phyloP scores from a whole-genome alignment of 2,329 filamentous ascomycete genomes.

The Sordariomycetes sp. region DNA sequence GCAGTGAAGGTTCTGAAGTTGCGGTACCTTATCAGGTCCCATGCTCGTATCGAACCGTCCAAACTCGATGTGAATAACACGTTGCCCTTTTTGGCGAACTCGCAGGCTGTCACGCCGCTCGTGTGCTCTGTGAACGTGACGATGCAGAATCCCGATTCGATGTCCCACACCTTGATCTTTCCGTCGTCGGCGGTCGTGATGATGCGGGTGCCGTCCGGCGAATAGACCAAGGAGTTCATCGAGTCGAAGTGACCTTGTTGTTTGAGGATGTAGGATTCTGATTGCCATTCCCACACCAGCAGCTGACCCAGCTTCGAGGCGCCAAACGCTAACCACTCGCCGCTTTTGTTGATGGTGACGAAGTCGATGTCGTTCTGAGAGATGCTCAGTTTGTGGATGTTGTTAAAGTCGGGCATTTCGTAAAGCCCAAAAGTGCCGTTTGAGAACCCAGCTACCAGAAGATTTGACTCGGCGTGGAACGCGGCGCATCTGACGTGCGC shows the following conservation, averaged over 20 bases:
- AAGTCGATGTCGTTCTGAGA: slow-evolving; percentile 95
- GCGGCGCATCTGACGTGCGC: slow-evolving; percentile 83
- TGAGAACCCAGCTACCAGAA: slow-evolving; percentile 95
- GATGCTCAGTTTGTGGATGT: slow-evolving; percentile 87
- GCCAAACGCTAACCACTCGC: slow-evolving; percentile 95
- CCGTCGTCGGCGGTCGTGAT: slow-evolving; percentile 94
- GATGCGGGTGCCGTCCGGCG: slow-evolving; percentile 85
- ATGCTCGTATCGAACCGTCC: slow-evolving; percentile 88
- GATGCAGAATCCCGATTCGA: slow-evolving; percentile 92
- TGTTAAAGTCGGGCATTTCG: slow-evolving; percentile 91
- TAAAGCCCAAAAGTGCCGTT: slow-evolving; percentile 91
- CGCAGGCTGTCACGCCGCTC: slow-evolving; percentile 85
- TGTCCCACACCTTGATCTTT: slow-evolving; percentile 98
- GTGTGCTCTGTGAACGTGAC: slow-evolving; percentile 98
- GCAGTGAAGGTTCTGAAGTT: slow-evolving; percentile 98
- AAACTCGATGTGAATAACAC: slow-evolving; percentile 92
- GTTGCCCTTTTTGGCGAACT: slow-evolving; percentile 91
- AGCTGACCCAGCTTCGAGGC: slow-evolving; percentile 91
- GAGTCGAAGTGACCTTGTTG: slow-evolving; percentile 96
- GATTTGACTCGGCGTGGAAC: slow-evolving; percentile 76
- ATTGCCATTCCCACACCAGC: slow-evolving; percentile 99
- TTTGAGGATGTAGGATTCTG: slow-evolving; percentile 96
- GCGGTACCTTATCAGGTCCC: slow-evolving; percentile 91
- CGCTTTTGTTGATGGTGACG: slow-evolving; percentile 86
- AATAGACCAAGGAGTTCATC: slow-evolving; percentile 88